phyloP scores from a whole-genome alignment of 2,329 filamentous ascomycete species.

The Claviceps fusiformis region DNA sequence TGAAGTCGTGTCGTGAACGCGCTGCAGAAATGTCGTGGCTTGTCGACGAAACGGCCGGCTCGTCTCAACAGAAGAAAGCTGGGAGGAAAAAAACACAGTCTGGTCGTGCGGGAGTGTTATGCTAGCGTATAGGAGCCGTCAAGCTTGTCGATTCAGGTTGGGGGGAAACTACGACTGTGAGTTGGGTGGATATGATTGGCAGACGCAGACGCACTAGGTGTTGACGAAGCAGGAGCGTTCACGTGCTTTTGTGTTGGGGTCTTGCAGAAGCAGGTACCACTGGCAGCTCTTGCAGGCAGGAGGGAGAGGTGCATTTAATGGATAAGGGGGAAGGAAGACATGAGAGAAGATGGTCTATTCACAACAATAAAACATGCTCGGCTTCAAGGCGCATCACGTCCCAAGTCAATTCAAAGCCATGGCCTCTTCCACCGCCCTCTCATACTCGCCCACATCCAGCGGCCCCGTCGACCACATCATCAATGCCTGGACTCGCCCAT shows the following conservation, averaged over 20 bases:
- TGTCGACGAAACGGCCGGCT: slow-evolving; percentile 3
- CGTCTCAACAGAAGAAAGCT: neutral
- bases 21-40: slow-evolving; percentile 3
- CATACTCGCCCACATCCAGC: slow-evolving; percentile 58
- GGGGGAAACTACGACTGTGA: neutral
- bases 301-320: no score
- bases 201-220: neutral
- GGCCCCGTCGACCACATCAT: slow-evolving; percentile 66
- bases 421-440: slow-evolving; percentile 37
- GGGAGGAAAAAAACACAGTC: neutral
- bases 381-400: no score
- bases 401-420: neutral
- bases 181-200: slow-evolving; percentile 6
- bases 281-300: neutral
- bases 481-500: slow-evolving; percentile 52
- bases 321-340: no score
- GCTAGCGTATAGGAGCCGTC: neutral
- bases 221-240: neutral
- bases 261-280: neutral
- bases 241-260: neutral
- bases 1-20: slow-evolving; percentile 1
- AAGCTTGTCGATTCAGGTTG: neutral
- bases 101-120: slow-evolving; percentile 9
- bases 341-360: no score
- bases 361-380: no score